Conservation (phyloP, 306 rosid genomes). For the Quercus agrifolia region DNA sequence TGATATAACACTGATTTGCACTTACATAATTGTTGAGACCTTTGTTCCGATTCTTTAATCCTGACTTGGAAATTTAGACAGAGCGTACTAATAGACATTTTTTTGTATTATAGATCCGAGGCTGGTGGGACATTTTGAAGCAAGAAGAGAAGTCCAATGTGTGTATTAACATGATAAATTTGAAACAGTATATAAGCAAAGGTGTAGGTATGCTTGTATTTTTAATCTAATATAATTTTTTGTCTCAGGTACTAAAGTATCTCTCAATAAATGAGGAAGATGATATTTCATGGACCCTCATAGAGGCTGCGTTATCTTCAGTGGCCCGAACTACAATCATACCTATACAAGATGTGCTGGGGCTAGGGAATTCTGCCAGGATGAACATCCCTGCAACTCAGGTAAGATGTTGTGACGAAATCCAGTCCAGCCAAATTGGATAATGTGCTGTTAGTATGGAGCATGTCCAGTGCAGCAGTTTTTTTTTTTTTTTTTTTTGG, state of each 20-base stretch:
- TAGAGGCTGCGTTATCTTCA: conserved; percentile 57
- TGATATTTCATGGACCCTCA: conserved; percentile 71
- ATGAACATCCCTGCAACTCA: conserved; percentile 97
- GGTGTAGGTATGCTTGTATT: not conserved
- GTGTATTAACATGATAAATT: conserved; percentile 25
- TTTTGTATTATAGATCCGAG: conserved; percentile 49
- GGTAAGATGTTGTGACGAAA: conserved; percentile 38
- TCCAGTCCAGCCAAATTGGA: too few species aligned
- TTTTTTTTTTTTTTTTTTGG: too few species aligned
- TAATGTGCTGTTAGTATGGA: not conserved
- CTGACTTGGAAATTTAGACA: not conserved
- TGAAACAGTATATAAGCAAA: conserved; percentile 3
- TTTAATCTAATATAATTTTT: conserved; percentile 4
- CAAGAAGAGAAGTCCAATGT: conserved; percentile 74
- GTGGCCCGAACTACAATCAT: conserved; percentile 81
- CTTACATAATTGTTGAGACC: not conserved
- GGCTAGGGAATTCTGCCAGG: conserved; percentile 80
- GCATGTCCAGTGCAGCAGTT: too few species aligned
- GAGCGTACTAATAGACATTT: conserved; percentile 21
- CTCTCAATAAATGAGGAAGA: conserved; percentile 55
- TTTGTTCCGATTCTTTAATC: conserved; percentile 1
- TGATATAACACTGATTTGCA: not conserved
- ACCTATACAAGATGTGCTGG: conserved; percentile 90
- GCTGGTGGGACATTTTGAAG: conserved; percentile 91
- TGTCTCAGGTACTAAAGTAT: conserved; percentile 62